Evolutionary conservation across 305 asterid species (phyloP).

Genomic region (Vinca major): DNA sequence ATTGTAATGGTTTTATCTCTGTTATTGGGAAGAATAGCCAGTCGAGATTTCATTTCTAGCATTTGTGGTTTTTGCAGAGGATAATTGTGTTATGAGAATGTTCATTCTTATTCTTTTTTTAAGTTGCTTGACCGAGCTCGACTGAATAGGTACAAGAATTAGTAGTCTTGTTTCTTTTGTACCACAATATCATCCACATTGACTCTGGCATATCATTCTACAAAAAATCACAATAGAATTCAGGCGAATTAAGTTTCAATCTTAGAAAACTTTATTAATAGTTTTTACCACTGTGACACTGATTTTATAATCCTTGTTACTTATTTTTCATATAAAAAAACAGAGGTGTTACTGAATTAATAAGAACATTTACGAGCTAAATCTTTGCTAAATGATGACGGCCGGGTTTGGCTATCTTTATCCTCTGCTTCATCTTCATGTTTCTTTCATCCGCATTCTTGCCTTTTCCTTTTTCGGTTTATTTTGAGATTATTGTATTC

Average conservation of each 20-base stretch:
- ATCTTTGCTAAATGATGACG: neutral
- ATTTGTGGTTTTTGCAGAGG: neutral
- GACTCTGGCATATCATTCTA: neutral
- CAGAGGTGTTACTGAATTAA: neutral
- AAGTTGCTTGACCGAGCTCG: neutral
- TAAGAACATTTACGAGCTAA: neutral
- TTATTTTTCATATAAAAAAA: neutral
- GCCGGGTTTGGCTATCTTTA: neutral
- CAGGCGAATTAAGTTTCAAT: neutral
- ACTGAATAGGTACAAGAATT: neutral
- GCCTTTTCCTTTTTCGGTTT: neutral
- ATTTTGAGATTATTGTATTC: neutral
- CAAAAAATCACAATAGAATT: neutral
- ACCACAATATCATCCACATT: neutral
- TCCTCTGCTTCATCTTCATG: conserved; percentile 5
- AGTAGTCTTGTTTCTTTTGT: neutral
- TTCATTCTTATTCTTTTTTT: too few species aligned
- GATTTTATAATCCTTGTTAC: neutral
- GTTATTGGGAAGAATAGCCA: neutral
- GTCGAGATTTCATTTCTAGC: neutral
- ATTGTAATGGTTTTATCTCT: neutral
- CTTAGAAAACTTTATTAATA: too few species aligned
- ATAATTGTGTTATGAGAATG: neutral
- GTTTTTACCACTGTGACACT: neutral
- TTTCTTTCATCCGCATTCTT: conserved; percentile 7